phyloP scores from a whole-genome alignment of 352 stramenopile genomes.

The Phytophthora pinifolia region DNA sequence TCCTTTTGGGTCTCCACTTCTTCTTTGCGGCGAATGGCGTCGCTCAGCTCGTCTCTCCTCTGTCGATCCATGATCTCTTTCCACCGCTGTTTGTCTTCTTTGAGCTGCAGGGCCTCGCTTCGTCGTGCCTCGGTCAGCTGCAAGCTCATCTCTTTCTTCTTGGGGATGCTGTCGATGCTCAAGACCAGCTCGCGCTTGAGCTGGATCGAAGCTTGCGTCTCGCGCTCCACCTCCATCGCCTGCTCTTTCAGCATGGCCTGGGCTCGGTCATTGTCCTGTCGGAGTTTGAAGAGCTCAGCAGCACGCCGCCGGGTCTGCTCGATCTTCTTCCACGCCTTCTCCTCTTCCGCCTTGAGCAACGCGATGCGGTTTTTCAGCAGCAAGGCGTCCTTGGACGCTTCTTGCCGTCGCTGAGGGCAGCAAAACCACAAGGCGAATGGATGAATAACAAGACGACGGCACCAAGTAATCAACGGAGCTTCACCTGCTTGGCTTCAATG shows the following conservation, averaged over 20 bases:
- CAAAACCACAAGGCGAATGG: too few species aligned
- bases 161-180: conserved; percentile 78
- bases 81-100: conserved; percentile 84
- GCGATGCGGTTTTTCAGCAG: conserved; percentile 81
- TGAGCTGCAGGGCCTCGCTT: conserved; percentile 69
- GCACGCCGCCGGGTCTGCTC: conserved; percentile 78
- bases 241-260: conserved; percentile 63
- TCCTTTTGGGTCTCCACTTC: conserved; percentile 73
- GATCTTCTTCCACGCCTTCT: conserved; percentile 87
- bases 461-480: neutral
- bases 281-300: conserved; percentile 66
- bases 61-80: conserved; percentile 66
- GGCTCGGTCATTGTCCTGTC: conserved; percentile 66
- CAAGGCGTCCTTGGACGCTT: conserved; percentile 72
- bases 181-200: conserved; percentile 75
- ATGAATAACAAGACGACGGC: neutral
- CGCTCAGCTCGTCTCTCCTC: conserved; percentile 61
- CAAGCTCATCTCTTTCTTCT: conserved; percentile 75
- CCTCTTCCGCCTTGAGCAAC: conserved; percentile 77
- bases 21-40: conserved; percentile 70
- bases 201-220: conserved; percentile 72
- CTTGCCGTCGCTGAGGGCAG: too few species aligned
- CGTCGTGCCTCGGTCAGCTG: conserved; percentile 70
- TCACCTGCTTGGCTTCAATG: conserved; percentile 79
- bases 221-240: conserved; percentile 49